Percentiles rank a stretch among this genome's conserved stretches.
Evolutionary conservation across 1,284 basidiomycete species (phyloP).

Genomic region (Porogramme epimiltina): DNA sequence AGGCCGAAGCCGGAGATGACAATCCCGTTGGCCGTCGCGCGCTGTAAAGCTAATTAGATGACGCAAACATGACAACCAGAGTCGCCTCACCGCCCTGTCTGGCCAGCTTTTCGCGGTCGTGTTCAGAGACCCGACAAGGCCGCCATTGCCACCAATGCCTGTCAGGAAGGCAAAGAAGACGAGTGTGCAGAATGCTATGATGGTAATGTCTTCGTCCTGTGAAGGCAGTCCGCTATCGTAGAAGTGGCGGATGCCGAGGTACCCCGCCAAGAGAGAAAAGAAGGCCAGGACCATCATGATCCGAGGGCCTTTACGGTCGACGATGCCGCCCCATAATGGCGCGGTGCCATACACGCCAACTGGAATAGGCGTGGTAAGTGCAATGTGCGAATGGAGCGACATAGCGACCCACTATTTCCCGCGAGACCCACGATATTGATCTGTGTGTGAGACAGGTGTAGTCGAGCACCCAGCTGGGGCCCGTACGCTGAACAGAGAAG

Average conservation of each 20-base stretch:
- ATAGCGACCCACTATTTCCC: conserved; percentile 54
- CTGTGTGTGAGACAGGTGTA: conserved; percentile 75
- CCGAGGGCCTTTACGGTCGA: conserved; percentile 65
- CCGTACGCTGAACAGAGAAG: conserved; percentile 62
- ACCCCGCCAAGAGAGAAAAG: conserved; percentile 59
- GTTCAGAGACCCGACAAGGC: conserved; percentile 57
- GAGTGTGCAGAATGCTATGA: conserved; percentile 39
- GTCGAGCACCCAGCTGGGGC: conserved; percentile 72
- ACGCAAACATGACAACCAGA: too few relatives aligned
- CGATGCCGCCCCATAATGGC: conserved; percentile 71
- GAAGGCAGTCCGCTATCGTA: conserved; percentile 52
- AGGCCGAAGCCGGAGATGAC: conserved; percentile 85
- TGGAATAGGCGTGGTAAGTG: conserved; percentile 26
- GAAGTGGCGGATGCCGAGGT: conserved; percentile 65
- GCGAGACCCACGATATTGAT: conserved; percentile 74
- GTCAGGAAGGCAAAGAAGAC: conserved; percentile 57
- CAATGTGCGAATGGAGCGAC: conserved; percentile 3
- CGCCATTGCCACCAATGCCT: conserved; percentile 64
- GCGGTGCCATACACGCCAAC: conserved; percentile 62
- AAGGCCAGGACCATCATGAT: conserved; percentile 51
- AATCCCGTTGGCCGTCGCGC: conserved; percentile 71
- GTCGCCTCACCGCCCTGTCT: conserved; percentile 44
- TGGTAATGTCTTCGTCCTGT: conserved; percentile 21
- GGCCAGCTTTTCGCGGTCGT: conserved; percentile 69
- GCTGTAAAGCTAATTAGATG: conserved; percentile 38